Base-by-base conservation (phyloP, 805 yeast species). In the Saccharomycopsis sp. region DNA sequence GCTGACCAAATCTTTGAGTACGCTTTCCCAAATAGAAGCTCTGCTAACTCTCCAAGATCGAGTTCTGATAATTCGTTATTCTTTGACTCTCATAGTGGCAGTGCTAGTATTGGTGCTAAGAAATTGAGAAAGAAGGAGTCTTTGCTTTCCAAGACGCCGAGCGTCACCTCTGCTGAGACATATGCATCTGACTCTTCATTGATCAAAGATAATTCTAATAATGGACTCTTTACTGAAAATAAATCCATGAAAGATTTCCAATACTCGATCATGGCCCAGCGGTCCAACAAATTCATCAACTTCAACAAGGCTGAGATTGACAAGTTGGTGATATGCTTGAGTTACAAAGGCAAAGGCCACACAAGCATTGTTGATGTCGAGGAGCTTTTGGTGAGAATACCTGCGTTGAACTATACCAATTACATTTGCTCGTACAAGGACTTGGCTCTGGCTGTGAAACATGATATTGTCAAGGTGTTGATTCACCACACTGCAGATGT, bases 271-370 rank as follows among this genome's bases (percentile, higher is more conserved):
- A 84, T 87, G 94, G 67, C 84, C 5, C 59, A 63, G 35, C 64
- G 95, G 30, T 84, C 95, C 0, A 71, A 82, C 33, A 70, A 70
- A 30, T 83, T 70, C 55, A 67, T 79, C 55, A 77, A 79, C 52
- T 73, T 87, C 31, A 68, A 71, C 17, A 62, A 67, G 13, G 66
- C 84, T 34, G 61, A 64, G n/a, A 59, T 80, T 18, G 57, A 63
- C 10, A 60, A 64, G 21, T 61, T 74, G 15, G 54, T 61, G 17
- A 56, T 87, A 39, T 66, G 76, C 22, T 71, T 85, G 18, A 80
- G 92, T 42, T 82, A 83, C 59, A 73, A 73, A 54, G 84, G 80
- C 5, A 69, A 75, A 1, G 76, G 76, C 34, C 68, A 68, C 42
- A 53, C 73, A 39, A 63, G 68, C 39, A 59, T 79, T 29, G 65